phyloP scores from a whole-genome alignment of 2,329 filamentous ascomycete genomes.

The Venturiaceae sp. region DNA sequence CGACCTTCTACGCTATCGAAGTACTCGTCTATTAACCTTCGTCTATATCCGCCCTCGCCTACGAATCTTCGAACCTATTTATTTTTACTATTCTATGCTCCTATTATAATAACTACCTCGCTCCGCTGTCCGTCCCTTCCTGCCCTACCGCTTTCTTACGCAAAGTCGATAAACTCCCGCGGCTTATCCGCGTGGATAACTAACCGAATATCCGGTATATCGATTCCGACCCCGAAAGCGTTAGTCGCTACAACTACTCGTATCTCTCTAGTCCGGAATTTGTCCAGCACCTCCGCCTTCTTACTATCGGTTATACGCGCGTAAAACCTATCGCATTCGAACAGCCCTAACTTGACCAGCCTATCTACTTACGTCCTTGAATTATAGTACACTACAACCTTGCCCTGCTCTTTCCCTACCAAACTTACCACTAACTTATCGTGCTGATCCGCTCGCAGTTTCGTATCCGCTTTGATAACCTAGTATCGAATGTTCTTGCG shows the following conservation, averaged over 20 bases:
- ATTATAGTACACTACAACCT: not conserved
- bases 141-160: conserved; percentile 8
- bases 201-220: not conserved
- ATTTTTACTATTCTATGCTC: conserved; percentile 4
- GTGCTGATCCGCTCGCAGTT: not conserved
- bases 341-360: not conserved
- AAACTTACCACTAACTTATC: not conserved
- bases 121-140: not conserved
- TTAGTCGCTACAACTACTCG: conserved; percentile 11
- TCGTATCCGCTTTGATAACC: not conserved
- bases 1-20: not conserved
- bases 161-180: conserved; percentile 9
- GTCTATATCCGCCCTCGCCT: not conserved
- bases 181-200: conserved; percentile 10
- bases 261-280: conserved; percentile 5
- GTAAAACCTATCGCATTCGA: not conserved
- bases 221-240: conserved; percentile 8
- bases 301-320: conserved; percentile 1
- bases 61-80: not conserved
- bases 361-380: not conserved
- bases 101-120: conserved; percentile 11
- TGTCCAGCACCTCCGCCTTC: conserved; percentile 1
- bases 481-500: conserved; percentile 6
- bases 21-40: not conserved
- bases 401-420: not conserved